These are phyloP conservation scores for Blastobotrys illinoisensis DNA, from an alignment of 1,139 yeast genomes.

Conservation along the genomic window DNA sequence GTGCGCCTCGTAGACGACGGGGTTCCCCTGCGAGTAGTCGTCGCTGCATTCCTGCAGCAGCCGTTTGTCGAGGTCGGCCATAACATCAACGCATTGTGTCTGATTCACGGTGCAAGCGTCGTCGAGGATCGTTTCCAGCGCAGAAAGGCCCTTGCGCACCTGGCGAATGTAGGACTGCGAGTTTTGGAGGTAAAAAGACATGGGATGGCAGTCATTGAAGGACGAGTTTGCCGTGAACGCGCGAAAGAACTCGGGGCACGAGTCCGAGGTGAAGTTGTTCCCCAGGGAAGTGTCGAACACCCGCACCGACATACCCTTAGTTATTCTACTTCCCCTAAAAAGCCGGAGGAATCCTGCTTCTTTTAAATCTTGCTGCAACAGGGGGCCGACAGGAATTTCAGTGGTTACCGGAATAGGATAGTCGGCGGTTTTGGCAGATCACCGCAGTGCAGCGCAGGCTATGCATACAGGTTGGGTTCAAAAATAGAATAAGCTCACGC, in stretches of 20 bases:
- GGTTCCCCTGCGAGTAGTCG: constrained; percentile 25
- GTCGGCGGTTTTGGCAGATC: constrained; percentile 1
- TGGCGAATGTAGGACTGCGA: constrained; percentile 28
- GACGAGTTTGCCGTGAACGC: constrained; percentile 23
- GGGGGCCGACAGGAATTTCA: background rate
- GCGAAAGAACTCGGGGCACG: constrained; percentile 28
- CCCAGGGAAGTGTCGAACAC: constrained; percentile 35
- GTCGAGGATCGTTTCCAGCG: constrained; percentile 26
- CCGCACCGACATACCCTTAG: constrained; percentile 2
- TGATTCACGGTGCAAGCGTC: constrained; percentile 27
- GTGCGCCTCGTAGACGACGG: constrained; percentile 31
- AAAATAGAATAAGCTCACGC: background rate
- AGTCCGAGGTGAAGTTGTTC: constrained; percentile 24
- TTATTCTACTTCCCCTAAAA: background rate
- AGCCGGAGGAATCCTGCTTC: background rate
- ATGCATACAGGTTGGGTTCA: background rate
- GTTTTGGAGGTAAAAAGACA: constrained; percentile 29
- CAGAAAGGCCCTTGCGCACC: constrained; percentile 23
- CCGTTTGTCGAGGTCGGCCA: constrained; percentile 21
- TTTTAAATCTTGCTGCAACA: background rate
- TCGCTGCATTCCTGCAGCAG: constrained; percentile 14
- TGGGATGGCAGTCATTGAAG: constrained; percentile 29
- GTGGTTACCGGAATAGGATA: background rate
- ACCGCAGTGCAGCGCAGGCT: background rate
- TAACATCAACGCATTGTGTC: constrained; percentile 21